Percentiles rank a stretch among this genome's conserved stretches.
These are phyloP conservation scores for Mercurialis annua DNA, from an alignment of 345 rosid species.

Conservation along the genomic window DNA sequence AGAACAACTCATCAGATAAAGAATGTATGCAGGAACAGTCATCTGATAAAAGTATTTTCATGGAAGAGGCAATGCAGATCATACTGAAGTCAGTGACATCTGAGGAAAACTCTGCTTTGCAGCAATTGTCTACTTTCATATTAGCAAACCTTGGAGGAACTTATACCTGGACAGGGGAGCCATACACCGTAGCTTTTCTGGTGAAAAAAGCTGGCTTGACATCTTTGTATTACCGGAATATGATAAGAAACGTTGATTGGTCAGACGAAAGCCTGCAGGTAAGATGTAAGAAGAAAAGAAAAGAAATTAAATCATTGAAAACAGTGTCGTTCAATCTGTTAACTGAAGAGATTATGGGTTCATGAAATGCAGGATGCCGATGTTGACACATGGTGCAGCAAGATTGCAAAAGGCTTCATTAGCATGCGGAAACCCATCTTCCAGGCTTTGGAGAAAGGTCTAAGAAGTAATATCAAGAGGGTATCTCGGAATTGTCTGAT, in stretches of 20 bases:
- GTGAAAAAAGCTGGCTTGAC: slow-evolving; percentile 78
- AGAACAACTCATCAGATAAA: neutral
- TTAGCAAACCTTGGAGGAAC: slow-evolving; percentile 87
- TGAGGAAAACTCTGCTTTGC: slow-evolving; percentile 44
- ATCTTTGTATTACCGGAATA: slow-evolving; percentile 55
- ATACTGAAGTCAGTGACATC: slow-evolving; percentile 47
- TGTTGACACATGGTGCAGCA: slow-evolving; percentile 67
- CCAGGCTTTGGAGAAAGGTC: slow-evolving; percentile 48
- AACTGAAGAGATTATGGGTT: neutral
- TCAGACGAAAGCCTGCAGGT: slow-evolving; percentile 73
- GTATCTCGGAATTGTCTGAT: slow-evolving; percentile 59
- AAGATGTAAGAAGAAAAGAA: neutral
- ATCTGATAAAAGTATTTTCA: slow-evolving; percentile 38
- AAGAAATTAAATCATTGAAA: neutral
- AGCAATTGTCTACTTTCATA: slow-evolving; percentile 54
- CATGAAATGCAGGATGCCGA: slow-evolving; percentile 55
- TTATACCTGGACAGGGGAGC: slow-evolving; percentile 80
- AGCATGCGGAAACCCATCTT: slow-evolving; percentile 53
- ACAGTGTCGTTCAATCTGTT: neutral
- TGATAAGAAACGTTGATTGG: slow-evolving; percentile 78
- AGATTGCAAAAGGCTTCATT: slow-evolving; percentile 54
- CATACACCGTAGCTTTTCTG: slow-evolving; percentile 81
- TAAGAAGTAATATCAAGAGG: slow-evolving; percentile 58
- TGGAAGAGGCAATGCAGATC: slow-evolving; percentile 53
- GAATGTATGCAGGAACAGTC: slow-evolving; percentile 51